Evolutionary conservation across 805 yeast genomes (phyloP).

Genomic region (Candida manassasensis): DNA sequence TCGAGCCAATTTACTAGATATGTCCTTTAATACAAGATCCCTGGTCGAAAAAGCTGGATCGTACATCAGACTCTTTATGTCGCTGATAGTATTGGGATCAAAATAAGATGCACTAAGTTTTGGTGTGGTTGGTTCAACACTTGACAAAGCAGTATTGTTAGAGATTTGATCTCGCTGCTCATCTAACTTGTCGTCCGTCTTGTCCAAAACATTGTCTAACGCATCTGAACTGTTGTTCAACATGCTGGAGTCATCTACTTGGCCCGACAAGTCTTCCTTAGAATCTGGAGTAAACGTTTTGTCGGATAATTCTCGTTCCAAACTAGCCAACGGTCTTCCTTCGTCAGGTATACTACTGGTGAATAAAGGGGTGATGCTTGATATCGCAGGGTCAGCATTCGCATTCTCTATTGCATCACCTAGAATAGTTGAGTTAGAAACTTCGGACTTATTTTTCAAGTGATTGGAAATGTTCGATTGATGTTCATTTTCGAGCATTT

Average conservation of each 20-base stretch:
- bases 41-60: neutral
- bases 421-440: neutral
- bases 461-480: neutral
- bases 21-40: neutral
- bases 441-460: neutral
- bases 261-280: too few relatives aligned
- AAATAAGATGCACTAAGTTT: neutral
- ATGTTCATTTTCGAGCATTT: neutral
- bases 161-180: conserved; percentile 1
- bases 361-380: too few relatives aligned
- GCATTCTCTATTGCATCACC: too few relatives aligned
- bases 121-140: conserved; percentile 1
- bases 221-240: too few relatives aligned
- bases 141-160: neutral
- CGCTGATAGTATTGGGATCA: neutral
- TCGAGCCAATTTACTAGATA: neutral
- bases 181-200: conserved; percentile 1
- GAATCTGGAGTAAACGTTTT: too few relatives aligned
- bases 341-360: too few relatives aligned
- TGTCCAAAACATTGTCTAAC: neutral
- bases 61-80: neutral
- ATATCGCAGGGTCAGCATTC: too few relatives aligned
- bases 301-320: too few relatives aligned
- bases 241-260: too few relatives aligned
- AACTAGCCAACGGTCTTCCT: too few relatives aligned